Evolutionary conservation across 2,329 filamentous ascomycete species (phyloP), one percentile per base, ranked within the genome.

Genomic region (Talaromyces sp.): DNA sequence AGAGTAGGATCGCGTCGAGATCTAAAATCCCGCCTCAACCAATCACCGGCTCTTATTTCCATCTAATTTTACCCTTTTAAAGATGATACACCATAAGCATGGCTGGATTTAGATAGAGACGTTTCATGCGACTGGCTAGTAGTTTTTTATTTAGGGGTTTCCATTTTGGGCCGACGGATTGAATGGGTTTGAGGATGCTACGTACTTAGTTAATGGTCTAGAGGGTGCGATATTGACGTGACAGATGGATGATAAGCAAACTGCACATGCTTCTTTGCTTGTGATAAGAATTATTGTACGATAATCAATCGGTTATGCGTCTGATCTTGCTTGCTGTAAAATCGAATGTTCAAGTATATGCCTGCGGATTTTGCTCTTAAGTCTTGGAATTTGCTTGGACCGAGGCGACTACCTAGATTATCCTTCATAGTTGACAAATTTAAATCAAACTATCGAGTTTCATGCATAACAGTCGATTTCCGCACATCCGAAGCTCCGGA

Each of bases 1-100:
- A 62, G 60, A 53, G 60, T 62, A 62, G 60, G 60, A 62, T 62
- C 60, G 60, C 60, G 45, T 62, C 47, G 15, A 43, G 25, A 54
- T 62, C 47, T 45, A 62, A 54, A 54, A 62, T 29, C 29, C 25
- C 19, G 17, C 29, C 11, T 25, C 36, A 2, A 27, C 60, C 47
- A 62, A 62, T 62, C 60, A 62, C 31, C 2, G 10, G 19, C 36
- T 29, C 13, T 29, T 4, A 27, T 58, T 38, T n/a, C 11, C 13
- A 58, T 15, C 22, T 40, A 36, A 59, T 45, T 29, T 43, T 10
- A 45, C 38, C 36, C 3, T 45, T 36, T 7, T 29, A 17, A 45
- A 59, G 56, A 43, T 19, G 27, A 19, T 38, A 56, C 53, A 56
- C 19, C 31, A 56, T 36, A 56, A 56, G 31, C 31, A 38, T 22